These are phyloP conservation scores for Moesziomyces antarcticus DNA, from an alignment of 1,284 basidiomycete genomes.

Conservation along the genomic window DNA sequence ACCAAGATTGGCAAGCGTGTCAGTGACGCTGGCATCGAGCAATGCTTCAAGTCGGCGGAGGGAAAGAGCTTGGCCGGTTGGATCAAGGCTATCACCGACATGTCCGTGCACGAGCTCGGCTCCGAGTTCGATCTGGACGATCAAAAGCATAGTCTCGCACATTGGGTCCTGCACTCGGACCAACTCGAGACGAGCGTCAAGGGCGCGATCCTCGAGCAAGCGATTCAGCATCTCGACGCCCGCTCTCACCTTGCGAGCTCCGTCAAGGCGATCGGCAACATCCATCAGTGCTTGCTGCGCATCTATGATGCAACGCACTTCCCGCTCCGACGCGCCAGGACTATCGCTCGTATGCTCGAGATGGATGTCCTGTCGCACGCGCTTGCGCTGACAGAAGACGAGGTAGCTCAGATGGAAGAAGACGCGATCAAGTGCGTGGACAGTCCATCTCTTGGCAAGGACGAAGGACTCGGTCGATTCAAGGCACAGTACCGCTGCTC, in stretches of 20 bases:
- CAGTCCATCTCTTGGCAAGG: slow-evolving; percentile 3
- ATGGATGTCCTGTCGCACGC: slow-evolving; percentile 33
- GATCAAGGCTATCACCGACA: slow-evolving; percentile 37
- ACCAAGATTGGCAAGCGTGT: slow-evolving; percentile 9
- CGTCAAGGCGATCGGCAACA: slow-evolving; percentile 22
- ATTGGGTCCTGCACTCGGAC: slow-evolving; percentile 11
- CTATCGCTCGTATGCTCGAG: slow-evolving; percentile 40
- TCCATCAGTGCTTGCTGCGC: slow-evolving; percentile 21
- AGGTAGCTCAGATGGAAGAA: slow-evolving; percentile 8
- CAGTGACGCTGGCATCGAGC: slow-evolving; percentile 12
- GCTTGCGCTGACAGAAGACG: slow-evolving; percentile 15
- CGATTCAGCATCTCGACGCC: slow-evolving; percentile 24
- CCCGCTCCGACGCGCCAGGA: slow-evolving; percentile 50
- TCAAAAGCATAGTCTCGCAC: slow-evolving; percentile 16
- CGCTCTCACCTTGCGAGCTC: slow-evolving; percentile 45
- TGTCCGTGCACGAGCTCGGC: slow-evolving; percentile 44
- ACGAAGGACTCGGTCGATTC: slow-evolving; percentile 29
- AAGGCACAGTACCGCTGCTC: slow-evolving; percentile 40
- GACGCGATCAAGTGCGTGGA: slow-evolving; percentile 33
- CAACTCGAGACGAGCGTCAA: slow-evolving; percentile 9
- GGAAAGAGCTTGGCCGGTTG: slow-evolving; percentile 9
- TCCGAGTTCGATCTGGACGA: slow-evolving; percentile 24
- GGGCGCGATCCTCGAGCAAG: slow-evolving; percentile 48
- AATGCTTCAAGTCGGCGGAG: slow-evolving; percentile 18
- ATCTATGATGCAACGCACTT: slow-evolving; percentile 17